Evolutionary conservation across 139 green algal genomes (phyloP).

Genomic region (Choricystis sp.): DNA sequence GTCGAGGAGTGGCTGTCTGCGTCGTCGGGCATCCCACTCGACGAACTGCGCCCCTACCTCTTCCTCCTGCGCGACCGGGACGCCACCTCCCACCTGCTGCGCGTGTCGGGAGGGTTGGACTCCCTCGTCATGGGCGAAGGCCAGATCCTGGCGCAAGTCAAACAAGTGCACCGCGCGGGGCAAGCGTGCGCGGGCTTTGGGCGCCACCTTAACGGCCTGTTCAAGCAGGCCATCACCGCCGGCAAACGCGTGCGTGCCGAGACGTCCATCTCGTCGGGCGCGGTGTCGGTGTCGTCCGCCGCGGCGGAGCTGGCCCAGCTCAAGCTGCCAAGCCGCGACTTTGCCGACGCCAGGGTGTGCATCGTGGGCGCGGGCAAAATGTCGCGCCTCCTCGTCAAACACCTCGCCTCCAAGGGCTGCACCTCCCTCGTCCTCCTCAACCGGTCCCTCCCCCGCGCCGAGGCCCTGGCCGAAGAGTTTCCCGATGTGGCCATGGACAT

Average conservation of each 20-base stretch:
- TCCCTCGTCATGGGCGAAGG: slow-evolving; percentile 97
- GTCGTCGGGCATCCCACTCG: slow-evolving; percentile 70
- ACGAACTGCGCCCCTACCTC: slow-evolving; percentile 84
- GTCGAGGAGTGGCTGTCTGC: slow-evolving; percentile 96
- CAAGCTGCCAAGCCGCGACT: slow-evolving; percentile 83
- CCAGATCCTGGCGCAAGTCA: slow-evolving; percentile 97
- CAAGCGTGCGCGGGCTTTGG: slow-evolving; percentile 83
- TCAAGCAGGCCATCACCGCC: slow-evolving; percentile 95
- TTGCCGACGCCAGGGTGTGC: slow-evolving; percentile 55
- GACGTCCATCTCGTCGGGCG: slow-evolving; percentile 82
- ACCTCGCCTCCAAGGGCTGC: slow-evolving; percentile 91
- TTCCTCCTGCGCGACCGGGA: slow-evolving; percentile 93
- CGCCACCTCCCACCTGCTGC: slow-evolving; percentile 86
- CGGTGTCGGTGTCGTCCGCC: slow-evolving; percentile 87
- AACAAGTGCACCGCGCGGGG: slow-evolving; percentile 83
- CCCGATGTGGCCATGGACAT: slow-evolving; percentile 88
- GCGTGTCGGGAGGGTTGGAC: slow-evolving; percentile 86
- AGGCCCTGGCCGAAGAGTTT: slow-evolving; percentile 87
- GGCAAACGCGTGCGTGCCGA: slow-evolving; percentile 93
- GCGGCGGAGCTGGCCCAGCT: slow-evolving; percentile 92
- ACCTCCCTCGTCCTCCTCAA: slow-evolving; percentile 82
- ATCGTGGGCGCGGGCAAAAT: slow-evolving; percentile 99
- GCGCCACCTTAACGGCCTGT: slow-evolving; percentile 91
- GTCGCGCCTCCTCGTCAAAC: slow-evolving; percentile 94
- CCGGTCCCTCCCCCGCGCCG: slow-evolving; percentile 62